These are phyloP conservation scores for Sclerotinia sclerotiorum DNA, from an alignment of 2,329 filamentous ascomycete genomes.

Conservation along the genomic window DNA sequence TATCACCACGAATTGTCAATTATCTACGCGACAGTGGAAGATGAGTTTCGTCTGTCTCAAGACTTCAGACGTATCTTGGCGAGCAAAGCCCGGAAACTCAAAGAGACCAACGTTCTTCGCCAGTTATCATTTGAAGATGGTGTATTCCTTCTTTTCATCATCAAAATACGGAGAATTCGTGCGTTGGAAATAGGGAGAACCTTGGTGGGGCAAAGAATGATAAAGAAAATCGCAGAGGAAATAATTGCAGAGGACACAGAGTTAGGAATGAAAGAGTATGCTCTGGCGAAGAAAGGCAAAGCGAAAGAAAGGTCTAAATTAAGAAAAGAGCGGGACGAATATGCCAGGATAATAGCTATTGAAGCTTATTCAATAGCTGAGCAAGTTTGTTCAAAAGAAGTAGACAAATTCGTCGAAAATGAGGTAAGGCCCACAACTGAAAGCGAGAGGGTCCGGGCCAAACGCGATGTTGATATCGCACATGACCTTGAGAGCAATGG, in stretches of 20 bases:
- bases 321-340: too few species aligned
- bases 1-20: not conserved
- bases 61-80: not conserved
- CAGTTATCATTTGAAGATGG: not conserved
- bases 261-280: too few species aligned
- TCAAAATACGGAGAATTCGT: not conserved
- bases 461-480: too few species aligned
- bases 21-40: not conserved
- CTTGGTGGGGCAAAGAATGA: not conserved
- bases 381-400: too few species aligned
- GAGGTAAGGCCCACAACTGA: too few species aligned
- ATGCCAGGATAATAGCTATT: too few species aligned
- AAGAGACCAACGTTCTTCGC: not conserved
- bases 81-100: not conserved
- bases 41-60: not conserved
- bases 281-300: not conserved
- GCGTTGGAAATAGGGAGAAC: too few species aligned
- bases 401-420: too few species aligned
- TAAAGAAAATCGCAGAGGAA: not conserved
- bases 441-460: too few species aligned
- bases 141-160: not conserved
- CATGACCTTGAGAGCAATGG: fast-evolving
- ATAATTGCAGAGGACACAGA: too few species aligned
- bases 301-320: not conserved
- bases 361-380: too few species aligned